Base-by-base conservation (phyloP, 2,329 filamentous ascomycete genomes). In the Arthroderma sp. region DNA sequence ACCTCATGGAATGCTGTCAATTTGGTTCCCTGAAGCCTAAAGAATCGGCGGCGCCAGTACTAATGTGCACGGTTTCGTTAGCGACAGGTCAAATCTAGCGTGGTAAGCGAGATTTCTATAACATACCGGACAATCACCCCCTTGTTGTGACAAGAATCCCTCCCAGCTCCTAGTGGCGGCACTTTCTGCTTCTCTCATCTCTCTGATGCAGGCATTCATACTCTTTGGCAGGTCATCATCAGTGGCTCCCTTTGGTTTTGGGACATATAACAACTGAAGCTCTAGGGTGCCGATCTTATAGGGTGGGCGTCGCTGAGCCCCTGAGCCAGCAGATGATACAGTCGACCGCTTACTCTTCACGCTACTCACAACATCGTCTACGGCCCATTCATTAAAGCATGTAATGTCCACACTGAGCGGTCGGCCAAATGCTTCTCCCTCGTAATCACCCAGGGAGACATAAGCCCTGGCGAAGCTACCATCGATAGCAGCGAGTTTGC, bases 201-300 rank as follows among this genome's bases (percentile, higher is more conserved):
- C 91, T 11, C 91, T 78, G 54, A 96, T 83, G 62, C 87, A 94
- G 37, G 85, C 84, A 64, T 91, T 94, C 88, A 98, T 94, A 70
- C 88, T 95, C 79, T 96, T 96, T 44, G 91, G 91, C 86, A 98
- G 95, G 54, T 96, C 89, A 10, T 95, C 88, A 52, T 96, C 91
- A 41, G 79, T 80, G 29, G 80, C 74, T 38, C 83, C 83, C 69
- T 85, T 89, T 4, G 91, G 89, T 55, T 88, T 86, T 0, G 91
- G 91, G 1, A 98, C 87, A 57, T 94, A 98, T 9, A 98, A 72
- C 6, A 98, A 75, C 67, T 98, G 91, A 34, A 98, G 71, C 61
- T 94, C 85, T 44, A 98, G 74, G 67, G 94, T 94, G 52, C 88
- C 91, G 57, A 98, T 80, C 65, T 89, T 86, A 69, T 98, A 98